Evolutionary conservation across 495 filamentous ascomycete species (phyloP).

Genomic region (Massariosphaeria phaeospora): DNA sequence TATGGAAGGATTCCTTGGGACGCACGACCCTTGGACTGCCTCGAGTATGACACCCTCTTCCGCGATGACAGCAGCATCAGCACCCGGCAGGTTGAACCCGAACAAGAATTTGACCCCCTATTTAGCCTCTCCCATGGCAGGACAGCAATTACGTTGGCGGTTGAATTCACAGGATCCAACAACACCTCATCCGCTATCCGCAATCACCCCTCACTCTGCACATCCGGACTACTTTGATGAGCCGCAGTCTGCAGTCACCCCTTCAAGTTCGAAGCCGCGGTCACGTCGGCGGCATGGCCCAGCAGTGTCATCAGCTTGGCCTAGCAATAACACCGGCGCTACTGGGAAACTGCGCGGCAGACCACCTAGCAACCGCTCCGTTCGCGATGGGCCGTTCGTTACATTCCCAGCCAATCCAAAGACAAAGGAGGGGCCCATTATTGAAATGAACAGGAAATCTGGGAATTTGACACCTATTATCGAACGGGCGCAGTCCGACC

Average conservation of each 20-base stretch:
- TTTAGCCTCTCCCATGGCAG: constrained; percentile 34
- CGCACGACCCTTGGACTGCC: constrained; percentile 37
- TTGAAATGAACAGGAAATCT: constrained; percentile 30
- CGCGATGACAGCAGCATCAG: constrained; percentile 28
- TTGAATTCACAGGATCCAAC: constrained; percentile 49
- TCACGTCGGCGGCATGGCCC: constrained; percentile 77
- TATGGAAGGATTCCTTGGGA: constrained; percentile 44
- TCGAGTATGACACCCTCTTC: constrained; percentile 35
- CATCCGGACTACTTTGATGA: constrained; percentile 50
- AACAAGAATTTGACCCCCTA: constrained; percentile 32
- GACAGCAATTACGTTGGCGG: constrained; percentile 46
- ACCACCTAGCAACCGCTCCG: constrained; percentile 73
- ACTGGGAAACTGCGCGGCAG: constrained; percentile 76
- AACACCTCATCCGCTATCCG: constrained; percentile 71
- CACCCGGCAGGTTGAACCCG: constrained; percentile 26
- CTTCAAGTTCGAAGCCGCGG: constrained; percentile 51
- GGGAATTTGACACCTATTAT: constrained; percentile 27
- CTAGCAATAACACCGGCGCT: constrained; percentile 58
- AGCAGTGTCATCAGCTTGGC: constrained; percentile 93
- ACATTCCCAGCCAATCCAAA: constrained; percentile 74
- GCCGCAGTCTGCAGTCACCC: constrained; percentile 66
- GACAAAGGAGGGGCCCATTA: constrained; percentile 38
- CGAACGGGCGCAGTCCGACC: constrained; percentile 31
- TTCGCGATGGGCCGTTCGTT: constrained; percentile 74
- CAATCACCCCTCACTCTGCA: constrained; percentile 58